phyloP scores from a whole-genome alignment of 306 rosid genomes.

The Fagus crenata region DNA sequence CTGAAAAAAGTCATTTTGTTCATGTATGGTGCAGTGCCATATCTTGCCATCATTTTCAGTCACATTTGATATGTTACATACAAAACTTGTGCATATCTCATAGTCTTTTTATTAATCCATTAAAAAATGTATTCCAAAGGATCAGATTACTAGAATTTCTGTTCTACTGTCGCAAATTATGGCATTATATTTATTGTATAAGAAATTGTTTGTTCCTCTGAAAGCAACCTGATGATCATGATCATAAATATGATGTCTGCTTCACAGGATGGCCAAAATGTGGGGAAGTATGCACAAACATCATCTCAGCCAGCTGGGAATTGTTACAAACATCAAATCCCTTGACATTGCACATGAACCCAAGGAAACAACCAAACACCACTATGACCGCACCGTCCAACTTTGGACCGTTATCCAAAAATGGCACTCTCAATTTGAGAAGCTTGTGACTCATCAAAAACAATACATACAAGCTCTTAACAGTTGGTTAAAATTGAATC shows the following conservation, averaged over 20 bases:
- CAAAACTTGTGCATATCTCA: background rate
- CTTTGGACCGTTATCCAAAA: conserved; percentile 54
- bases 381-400: conserved; percentile 66
- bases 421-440: conserved; percentile 67
- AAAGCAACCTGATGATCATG: conserved; percentile 15
- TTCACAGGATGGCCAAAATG: conserved; percentile 72
- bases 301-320: conserved; percentile 58
- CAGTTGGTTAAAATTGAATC: conserved; percentile 74
- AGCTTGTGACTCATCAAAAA: conserved; percentile 74
- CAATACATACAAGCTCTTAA: conserved; percentile 70
- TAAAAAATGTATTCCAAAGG: background rate
- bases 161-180: background rate
- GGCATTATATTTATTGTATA: background rate
- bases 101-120: background rate
- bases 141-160: background rate
- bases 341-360: conserved; percentile 58
- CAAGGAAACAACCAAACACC: conserved; percentile 70
- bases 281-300: conserved; percentile 64
- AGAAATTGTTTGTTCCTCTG: background rate
- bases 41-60: conserved; percentile 2
- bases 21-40: background rate
- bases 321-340: conserved; percentile 57
- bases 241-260: conserved; percentile 26
- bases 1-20: background rate
- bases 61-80: background rate